phyloP scores from a whole-genome alignment of 2,329 filamentous ascomycete genomes.

The Diaporthe sp. region DNA sequence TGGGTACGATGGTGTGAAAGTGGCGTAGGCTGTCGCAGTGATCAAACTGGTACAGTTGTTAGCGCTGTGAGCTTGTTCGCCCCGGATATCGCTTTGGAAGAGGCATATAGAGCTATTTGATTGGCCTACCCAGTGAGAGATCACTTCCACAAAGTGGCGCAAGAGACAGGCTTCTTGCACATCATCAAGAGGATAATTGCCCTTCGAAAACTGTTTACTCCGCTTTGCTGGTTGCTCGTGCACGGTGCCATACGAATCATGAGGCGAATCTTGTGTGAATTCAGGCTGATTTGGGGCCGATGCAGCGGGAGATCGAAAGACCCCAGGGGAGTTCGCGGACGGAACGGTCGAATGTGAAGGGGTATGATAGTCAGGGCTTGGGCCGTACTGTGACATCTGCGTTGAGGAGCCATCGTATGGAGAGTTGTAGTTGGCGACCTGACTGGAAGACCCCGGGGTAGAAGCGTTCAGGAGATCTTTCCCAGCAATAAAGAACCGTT shows the following conservation, averaged over 20 bases:
- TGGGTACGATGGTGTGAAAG: neutral
- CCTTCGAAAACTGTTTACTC: neutral
- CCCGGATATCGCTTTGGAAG: too few species aligned
- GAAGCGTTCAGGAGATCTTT: constrained; percentile 16
- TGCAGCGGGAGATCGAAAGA: constrained; percentile 2
- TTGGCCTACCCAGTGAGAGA: constrained; percentile 7
- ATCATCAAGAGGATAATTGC: constrained; percentile 15
- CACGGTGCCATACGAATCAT: neutral
- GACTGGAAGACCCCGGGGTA: neutral
- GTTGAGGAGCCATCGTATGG: constrained; percentile 20
- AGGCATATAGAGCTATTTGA: neutral
- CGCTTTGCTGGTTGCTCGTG: neutral
- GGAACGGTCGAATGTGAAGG: constrained; percentile 10
- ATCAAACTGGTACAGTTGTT: neutral
- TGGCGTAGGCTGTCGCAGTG: constrained; percentile 13
- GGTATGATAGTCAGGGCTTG: constrained; percentile 8
- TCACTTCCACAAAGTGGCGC: constrained; percentile 10
- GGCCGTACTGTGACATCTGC: neutral
- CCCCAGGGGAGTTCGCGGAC: neutral
- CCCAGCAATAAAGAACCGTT: constrained; percentile 11
- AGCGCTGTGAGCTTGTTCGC: neutral
- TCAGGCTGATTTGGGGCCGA: neutral
- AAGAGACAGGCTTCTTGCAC: constrained; percentile 23
- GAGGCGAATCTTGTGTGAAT: neutral
- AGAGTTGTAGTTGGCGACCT: constrained; percentile 9